Conservation (phyloP, 176 grass and related monocot species). For the Lolium perenne region DNA sequence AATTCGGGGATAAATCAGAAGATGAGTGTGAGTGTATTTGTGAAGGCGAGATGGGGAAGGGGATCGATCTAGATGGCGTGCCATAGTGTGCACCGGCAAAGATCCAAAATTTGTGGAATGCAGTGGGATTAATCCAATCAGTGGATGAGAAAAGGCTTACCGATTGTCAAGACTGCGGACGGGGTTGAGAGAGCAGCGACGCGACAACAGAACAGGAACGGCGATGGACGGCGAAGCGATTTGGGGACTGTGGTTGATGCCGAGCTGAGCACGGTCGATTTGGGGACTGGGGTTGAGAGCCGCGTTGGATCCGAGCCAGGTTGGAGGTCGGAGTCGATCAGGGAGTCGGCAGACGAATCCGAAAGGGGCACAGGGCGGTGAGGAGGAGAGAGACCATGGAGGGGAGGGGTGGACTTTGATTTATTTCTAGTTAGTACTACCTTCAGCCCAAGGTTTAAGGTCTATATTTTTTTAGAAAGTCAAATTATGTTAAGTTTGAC, state of each 20-base stretch:
- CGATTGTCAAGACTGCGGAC: neutral
- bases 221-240: conserved; percentile 1
- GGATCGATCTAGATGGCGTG: neutral
- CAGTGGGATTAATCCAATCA: neutral
- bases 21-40: neutral
- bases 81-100: neutral
- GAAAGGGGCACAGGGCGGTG: neutral
- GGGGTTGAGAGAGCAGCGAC: neutral
- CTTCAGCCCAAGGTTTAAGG: no score
- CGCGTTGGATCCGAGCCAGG: neutral
- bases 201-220: neutral
- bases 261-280: neutral
- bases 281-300: neutral
- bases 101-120: neutral
- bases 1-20: neutral
- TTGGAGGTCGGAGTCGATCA: neutral
- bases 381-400: neutral
- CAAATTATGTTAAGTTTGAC: no score
- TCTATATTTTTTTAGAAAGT: no score
- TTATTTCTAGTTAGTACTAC: no score
- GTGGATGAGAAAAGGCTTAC: neutral
- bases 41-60: neutral
- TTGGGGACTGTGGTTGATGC: neutral
- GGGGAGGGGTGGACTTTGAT: no score
- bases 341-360: neutral